Evolutionary conservation across 768 basidiomycete species (phyloP).

Genomic region (Trametes elegans): DNA sequence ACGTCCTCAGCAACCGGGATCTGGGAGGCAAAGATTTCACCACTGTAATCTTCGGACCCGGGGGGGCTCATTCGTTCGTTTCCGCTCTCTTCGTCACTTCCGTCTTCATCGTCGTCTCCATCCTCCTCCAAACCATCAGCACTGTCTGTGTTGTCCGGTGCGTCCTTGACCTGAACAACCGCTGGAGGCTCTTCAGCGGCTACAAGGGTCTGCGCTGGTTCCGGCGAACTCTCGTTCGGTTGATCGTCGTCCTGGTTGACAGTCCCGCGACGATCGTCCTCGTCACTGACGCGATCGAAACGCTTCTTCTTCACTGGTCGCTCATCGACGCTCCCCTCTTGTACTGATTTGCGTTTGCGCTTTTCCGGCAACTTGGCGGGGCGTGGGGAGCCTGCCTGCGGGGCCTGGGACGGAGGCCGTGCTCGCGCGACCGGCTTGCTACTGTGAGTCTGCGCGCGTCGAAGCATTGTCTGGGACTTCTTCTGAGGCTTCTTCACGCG

Average conservation of each 20-base stretch:
- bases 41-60: slow-evolving; percentile 12
- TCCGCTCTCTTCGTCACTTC: not conserved
- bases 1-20: not conserved
- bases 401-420: not conserved
- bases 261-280: not conserved
- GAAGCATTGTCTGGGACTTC: not conserved
- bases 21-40: slow-evolving; percentile 9
- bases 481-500: not conserved
- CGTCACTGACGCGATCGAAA: too few species aligned
- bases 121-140: not conserved
- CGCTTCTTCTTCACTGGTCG: slow-evolving; percentile 12
- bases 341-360: not conserved
- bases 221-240: not conserved
- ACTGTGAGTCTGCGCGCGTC: not conserved
- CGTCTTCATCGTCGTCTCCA: not conserved
- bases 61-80: not conserved
- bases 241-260: not conserved
- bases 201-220: not conserved
- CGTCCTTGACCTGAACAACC: not conserved
- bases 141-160: not conserved
- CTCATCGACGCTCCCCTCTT: not conserved
- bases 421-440: not conserved
- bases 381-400: too few species aligned
- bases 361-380: not conserved
- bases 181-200: not conserved